Evolutionary conservation across 83 land plant species (phyloP).

Genomic region (Picea engelmannii): DNA sequence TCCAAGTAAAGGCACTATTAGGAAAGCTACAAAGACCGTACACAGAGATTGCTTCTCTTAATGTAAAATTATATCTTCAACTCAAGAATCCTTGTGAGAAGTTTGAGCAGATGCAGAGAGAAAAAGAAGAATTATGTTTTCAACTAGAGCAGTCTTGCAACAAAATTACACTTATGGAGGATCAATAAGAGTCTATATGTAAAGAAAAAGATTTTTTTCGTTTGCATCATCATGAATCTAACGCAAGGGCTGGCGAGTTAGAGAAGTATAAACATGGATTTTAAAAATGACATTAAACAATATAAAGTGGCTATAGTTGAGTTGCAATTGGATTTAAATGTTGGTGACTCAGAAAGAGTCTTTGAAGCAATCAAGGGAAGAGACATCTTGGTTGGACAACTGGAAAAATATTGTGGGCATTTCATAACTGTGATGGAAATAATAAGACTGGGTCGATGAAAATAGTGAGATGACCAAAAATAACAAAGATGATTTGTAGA

Average conservation of each 20-base stretch:
- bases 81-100: neutral
- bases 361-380: slow-evolving; percentile 22
- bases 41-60: slow-evolving; percentile 51
- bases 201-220: slow-evolving; percentile 7
- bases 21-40: slow-evolving; percentile 41
- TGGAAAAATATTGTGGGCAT: no score
- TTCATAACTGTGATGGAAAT: no score
- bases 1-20: slow-evolving; percentile 47
- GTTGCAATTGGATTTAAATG: slow-evolving; percentile 2
- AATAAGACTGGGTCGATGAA: no score
- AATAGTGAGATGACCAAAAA: no score
- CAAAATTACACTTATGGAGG: neutral
- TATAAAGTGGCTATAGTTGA: neutral
- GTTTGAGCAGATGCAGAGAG: slow-evolving; percentile 6
- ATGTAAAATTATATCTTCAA: slow-evolving; percentile 19
- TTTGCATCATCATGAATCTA: neutral
- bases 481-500: no score
- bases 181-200: neutral
- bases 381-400: neutral
- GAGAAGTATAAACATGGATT: neutral
- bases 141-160: slow-evolving; percentile 7
- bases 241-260: neutral
- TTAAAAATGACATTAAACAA: slow-evolving; percentile 3
- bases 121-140: slow-evolving; percentile 24
- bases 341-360: neutral